Evolutionary conservation across 73 alveolate species (phyloP).

Genomic region (Blepharisma japonicum): DNA sequence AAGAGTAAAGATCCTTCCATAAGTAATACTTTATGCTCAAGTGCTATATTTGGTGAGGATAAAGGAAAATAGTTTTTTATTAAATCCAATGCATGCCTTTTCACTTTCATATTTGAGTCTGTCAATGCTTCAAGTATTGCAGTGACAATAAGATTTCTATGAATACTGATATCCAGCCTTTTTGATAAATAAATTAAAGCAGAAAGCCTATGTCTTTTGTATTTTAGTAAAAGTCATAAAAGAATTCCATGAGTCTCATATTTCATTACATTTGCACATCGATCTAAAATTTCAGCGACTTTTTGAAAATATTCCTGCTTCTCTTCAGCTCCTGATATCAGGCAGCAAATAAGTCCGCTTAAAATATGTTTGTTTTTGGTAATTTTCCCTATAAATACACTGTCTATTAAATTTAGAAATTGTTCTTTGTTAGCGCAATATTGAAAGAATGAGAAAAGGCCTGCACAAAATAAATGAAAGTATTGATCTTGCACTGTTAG

Average conservation of each 20-base stretch:
- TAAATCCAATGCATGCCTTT: background rate
- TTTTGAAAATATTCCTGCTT: background rate
- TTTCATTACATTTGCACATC: background rate
- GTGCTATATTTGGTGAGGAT: background rate
- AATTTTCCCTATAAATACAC: background rate
- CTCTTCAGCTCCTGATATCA: constrained; percentile 13
- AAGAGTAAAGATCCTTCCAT: constrained; percentile 3
- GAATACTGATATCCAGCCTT: background rate
- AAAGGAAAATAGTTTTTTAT: background rate
- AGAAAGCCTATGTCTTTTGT: background rate
- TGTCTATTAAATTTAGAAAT: background rate
- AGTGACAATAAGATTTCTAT: background rate
- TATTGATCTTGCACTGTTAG: background rate
- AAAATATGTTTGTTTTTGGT: background rate
- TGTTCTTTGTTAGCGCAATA: background rate
- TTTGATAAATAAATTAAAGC: background rate
- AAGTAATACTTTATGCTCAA: background rate
- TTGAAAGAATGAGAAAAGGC: constrained; percentile 16
- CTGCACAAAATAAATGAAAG: background rate
- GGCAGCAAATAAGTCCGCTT: background rate
- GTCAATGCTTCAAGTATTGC: background rate
- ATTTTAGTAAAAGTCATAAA: background rate
- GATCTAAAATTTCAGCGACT: background rate
- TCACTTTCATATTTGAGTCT: background rate
- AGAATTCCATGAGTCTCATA: background rate